Evolutionary conservation across 352 stramenopile species (phyloP).

Genomic region (Globisporangium yorkense): DNA sequence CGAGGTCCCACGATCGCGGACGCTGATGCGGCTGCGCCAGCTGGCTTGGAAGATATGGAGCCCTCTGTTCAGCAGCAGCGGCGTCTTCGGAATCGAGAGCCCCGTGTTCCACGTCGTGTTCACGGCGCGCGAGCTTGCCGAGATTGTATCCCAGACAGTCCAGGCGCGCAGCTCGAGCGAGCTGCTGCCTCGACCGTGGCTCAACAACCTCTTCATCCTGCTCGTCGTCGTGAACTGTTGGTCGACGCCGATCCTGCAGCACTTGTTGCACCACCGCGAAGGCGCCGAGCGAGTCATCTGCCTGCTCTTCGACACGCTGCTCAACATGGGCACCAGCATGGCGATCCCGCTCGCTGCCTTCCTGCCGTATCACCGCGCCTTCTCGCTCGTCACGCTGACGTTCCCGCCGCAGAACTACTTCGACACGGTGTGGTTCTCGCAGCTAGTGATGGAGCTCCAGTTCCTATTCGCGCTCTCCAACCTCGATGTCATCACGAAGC

Average conservation of each 20-base stretch:
- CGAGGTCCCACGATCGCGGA: too few relatives aligned
- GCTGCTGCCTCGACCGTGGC: neutral
- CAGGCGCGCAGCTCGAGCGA: too few relatives aligned
- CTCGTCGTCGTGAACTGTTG: neutral
- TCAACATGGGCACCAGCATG: neutral
- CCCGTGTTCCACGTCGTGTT: too few relatives aligned
- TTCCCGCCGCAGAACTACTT: neutral
- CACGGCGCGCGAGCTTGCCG: too few relatives aligned
- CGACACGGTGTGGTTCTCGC: conserved; percentile 12
- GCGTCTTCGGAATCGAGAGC: too few relatives aligned
- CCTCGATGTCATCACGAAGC: conserved; percentile 9
- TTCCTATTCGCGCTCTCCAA: conserved; percentile 13
- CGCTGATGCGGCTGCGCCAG: too few relatives aligned
- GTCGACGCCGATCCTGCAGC: neutral
- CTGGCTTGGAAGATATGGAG: neutral
- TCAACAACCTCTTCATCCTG: conserved; percentile 2
- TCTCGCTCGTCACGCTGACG: too few relatives aligned
- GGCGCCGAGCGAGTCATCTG: neutral
- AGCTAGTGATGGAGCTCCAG: conserved; percentile 20
- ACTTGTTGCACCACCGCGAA: neutral
- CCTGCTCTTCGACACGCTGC: neutral
- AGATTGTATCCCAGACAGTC: too few relatives aligned
- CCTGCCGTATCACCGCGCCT: neutral
- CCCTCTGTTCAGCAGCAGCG: neutral
- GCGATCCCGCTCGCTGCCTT: neutral